phyloP scores from a whole-genome alignment of 1,284 basidiomycete species.

The Cryptococcus sp. region DNA sequence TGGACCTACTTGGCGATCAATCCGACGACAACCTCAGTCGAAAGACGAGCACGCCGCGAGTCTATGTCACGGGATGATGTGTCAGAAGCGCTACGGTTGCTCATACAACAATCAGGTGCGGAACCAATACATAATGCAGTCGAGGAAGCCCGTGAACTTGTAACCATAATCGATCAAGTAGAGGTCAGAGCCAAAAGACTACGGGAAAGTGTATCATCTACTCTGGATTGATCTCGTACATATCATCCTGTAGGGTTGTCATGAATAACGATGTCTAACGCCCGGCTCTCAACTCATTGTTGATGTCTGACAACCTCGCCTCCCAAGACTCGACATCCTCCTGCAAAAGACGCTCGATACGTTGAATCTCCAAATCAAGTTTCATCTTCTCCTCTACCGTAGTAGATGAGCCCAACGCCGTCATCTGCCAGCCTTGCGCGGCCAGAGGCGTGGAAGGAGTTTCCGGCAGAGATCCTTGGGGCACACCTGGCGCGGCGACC shows the following conservation, averaged over 20 bases:
- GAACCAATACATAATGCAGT: slow-evolving; percentile 12
- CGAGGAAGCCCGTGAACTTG: slow-evolving; percentile 36
- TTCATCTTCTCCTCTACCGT: slow-evolving; percentile 43
- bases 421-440: slow-evolving; percentile 48
- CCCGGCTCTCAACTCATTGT: slow-evolving; percentile 47
- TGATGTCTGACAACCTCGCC: slow-evolving; percentile 66
- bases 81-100: slow-evolving; percentile 30
- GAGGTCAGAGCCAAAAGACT: slow-evolving; percentile 27
- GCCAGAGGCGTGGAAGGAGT: slow-evolving; percentile 35
- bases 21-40: slow-evolving; percentile 16
- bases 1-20: slow-evolving; percentile 46
- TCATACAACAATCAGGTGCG: slow-evolving; percentile 19
- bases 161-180: slow-evolving; percentile 35
- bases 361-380: slow-evolving; percentile 55
- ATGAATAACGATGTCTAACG: not conserved
- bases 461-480: slow-evolving; percentile 7
- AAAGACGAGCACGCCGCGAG: slow-evolving; percentile 6
- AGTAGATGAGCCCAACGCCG: slow-evolving; percentile 34
- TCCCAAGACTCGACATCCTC: slow-evolving; percentile 69
- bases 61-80: slow-evolving; percentile 25
- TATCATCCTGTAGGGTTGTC: not conserved
- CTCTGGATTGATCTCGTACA: not conserved
- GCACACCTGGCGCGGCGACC: slow-evolving; percentile 5
- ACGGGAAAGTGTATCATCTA: slow-evolving; percentile 5
- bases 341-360: slow-evolving; percentile 44